Conservation (phyloP, 257 asterid genomes). For the Mentha longifolia region DNA sequence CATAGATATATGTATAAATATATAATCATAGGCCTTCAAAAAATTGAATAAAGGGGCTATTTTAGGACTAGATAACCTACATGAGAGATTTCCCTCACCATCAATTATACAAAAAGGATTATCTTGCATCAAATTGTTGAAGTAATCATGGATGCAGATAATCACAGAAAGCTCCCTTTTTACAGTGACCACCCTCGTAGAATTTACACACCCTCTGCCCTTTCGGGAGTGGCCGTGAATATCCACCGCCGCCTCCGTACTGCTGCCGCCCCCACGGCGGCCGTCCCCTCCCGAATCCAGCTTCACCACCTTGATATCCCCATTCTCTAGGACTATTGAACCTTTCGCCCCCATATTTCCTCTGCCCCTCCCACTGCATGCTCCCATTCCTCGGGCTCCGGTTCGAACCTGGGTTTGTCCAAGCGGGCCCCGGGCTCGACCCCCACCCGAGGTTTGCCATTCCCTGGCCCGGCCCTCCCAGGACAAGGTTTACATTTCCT, state of each 20-base stretch:
- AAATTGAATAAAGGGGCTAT: too few species aligned
- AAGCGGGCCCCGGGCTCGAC: slow-evolving; percentile 47
- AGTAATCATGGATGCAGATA: slow-evolving; percentile 72
- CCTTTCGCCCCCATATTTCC: slow-evolving; percentile 71
- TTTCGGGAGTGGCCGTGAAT: slow-evolving; percentile 65
- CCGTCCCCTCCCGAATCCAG: slow-evolving; percentile 67
- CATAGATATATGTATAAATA: too few species aligned
- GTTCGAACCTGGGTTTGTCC: slow-evolving; percentile 60
- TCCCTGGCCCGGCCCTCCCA: slow-evolving; percentile 73
- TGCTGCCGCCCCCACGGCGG: slow-evolving; percentile 71
- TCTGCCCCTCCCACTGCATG: slow-evolving; percentile 70
- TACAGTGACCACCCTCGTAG: slow-evolving; percentile 88
- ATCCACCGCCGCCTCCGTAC: slow-evolving; percentile 48
- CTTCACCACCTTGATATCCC: slow-evolving; percentile 57
- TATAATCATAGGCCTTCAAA: too few species aligned
- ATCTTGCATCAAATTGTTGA: slow-evolving; percentile 25
- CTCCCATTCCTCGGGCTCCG: slow-evolving; percentile 53
- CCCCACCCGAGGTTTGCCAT: slow-evolving; percentile 60
- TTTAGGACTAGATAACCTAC: background rate
- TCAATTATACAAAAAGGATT: slow-evolving; percentile 21
- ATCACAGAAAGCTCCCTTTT: slow-evolving; percentile 88
- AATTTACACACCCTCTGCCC: slow-evolving; percentile 90
- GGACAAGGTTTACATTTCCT: slow-evolving; percentile 70
- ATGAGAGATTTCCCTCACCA: slow-evolving; percentile 18
- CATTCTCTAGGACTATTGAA: slow-evolving; percentile 70